Evolutionary conservation across 345 rosid genomes (phyloP), one percentile per base, ranked within the genome.

Genomic region (Viola odorata): DNA sequence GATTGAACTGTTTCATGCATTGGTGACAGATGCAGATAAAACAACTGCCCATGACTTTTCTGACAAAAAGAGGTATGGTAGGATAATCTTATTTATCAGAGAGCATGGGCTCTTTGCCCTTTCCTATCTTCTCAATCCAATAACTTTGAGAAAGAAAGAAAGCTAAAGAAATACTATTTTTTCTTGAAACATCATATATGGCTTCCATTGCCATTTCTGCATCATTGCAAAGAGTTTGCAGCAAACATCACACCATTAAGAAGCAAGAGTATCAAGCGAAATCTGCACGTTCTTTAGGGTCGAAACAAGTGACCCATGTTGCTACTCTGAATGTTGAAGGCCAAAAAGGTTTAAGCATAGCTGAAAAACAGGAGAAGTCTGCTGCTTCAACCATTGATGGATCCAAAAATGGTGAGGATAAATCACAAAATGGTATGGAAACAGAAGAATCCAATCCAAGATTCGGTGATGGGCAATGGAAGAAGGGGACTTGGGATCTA

Each of bases 401-500:
- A 37, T 36, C 67, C 17, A 58, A 63, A 36, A 60, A 44, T 37
- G 51, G 36, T 40, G 67, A 49, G 12, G 66, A 67, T 45, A 41
- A 42, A 49, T 42, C 8, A 8, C 65, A 60, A 32, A 8, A 47
- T 16, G 53, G 61, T 3, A 8, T 38, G 6, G 70, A 69, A 59
- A 59, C 69, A 37, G 70, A 70, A 50, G 32, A 70, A 36, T 61
- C 77, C 17, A 50, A 23, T 41, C 51, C 64, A 0, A 83, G 66
- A 63, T 79, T 83, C 60, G 37, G 42, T 0, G 83, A 81, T 4
- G 70, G 60, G 37, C 69, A 78, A 1, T 83, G 86, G 88, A 79
- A 74, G 70, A 81, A 66, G 3, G 85, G 88, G 7, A 74, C 74
- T 2, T 78, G 86, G 88, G 81, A 79, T 71, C 60, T 85, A 36